phyloP scores from a whole-genome alignment of 1,284 basidiomycete species.

The Mrakiaceae sp. region DNA sequence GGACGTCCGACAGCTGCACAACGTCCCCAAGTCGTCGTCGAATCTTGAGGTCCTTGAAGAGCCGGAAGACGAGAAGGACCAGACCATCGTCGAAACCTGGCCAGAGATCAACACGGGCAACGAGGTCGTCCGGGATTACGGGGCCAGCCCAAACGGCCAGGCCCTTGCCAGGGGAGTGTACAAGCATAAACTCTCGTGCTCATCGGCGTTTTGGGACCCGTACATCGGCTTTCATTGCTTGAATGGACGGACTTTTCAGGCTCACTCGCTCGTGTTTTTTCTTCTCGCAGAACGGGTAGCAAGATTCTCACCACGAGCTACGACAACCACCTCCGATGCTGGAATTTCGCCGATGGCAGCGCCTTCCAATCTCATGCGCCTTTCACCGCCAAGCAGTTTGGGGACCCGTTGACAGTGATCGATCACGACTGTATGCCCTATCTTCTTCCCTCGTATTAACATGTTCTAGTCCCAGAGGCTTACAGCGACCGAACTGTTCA shows the following conservation, averaged over 20 bases:
- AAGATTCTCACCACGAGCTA: conserved; percentile 36
- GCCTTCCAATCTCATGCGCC: conserved; percentile 13
- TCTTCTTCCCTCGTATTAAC: too few relatives aligned
- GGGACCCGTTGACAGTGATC: conserved; percentile 17
- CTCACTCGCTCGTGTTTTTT: too few relatives aligned
- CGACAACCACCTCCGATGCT: conserved; percentile 32
- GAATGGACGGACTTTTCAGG: too few relatives aligned
- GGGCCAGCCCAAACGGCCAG: not conserved
- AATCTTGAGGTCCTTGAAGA: not conserved
- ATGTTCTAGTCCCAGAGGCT: too few relatives aligned
- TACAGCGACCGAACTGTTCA: too few relatives aligned
- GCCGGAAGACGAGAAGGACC: not conserved
- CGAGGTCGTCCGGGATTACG: not conserved
- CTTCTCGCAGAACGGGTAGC: conserved; percentile 22
- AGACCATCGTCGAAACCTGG: conserved; percentile 17
- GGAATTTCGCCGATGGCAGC: too few relatives aligned
- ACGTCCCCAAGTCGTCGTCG: conserved; percentile 20
- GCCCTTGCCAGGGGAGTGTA: not conserved
- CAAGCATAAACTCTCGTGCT: not conserved
- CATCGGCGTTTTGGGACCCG: conserved; percentile 7
- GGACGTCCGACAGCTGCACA: conserved; percentile 30
- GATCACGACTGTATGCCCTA: conserved; percentile 30
- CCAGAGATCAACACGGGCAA: not conserved
- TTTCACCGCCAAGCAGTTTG: conserved; percentile 23
- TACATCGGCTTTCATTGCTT: too few relatives aligned